Evolutionary conservation across 164 flowering plant genomes (phyloP), one percentile per base, ranked within the genome.

Genomic region (Aristolochia contorta): DNA sequence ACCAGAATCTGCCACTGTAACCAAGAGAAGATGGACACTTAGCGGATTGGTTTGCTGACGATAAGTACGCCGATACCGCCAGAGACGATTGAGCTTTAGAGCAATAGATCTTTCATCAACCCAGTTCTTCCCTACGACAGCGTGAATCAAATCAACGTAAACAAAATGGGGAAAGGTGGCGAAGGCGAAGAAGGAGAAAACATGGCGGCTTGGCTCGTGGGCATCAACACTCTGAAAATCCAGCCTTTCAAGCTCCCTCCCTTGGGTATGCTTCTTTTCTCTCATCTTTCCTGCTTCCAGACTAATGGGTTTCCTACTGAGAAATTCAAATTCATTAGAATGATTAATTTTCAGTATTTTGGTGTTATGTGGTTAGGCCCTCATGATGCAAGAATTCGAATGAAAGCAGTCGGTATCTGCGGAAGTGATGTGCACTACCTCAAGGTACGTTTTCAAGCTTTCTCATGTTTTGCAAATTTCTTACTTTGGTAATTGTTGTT

Each of bases 171-270:
- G 9, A 81, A 80, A 62, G 84, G 84, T 53, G 56, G 56, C 16
- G 22, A 53, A 57, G 89, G 82, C 57, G 79, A 60, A 71, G 66
- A 56, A 45, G 76, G 41, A 24, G 86, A 78, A 65, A 93, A 93
- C 81, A 84, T 87, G 97, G 97, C 97, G 27, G 99, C 94, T 67
- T 93, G 99, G 99, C 91, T 90, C 57, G 48, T 88, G 48, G 97
- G 85, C 48, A 57, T 81, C 58, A 84, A 90, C 59, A 78, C 53
- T 45, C 85, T 93, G 74, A 85, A 81, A 78, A 86, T 93, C 67
- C 96, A 80, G 59, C 97, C 99, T 62, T 93, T 79, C 74, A 67
- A 74, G 64, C 94, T 93, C 47, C 97, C 97, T 49, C 71, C 95
- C 58, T 83, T 89, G 33, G 98, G 96, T 89, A 74, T 23, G 12